These are phyloP conservation scores for Gastrolobium villosum DNA, from an alignment of 306 rosid species.

Conservation along the genomic window DNA sequence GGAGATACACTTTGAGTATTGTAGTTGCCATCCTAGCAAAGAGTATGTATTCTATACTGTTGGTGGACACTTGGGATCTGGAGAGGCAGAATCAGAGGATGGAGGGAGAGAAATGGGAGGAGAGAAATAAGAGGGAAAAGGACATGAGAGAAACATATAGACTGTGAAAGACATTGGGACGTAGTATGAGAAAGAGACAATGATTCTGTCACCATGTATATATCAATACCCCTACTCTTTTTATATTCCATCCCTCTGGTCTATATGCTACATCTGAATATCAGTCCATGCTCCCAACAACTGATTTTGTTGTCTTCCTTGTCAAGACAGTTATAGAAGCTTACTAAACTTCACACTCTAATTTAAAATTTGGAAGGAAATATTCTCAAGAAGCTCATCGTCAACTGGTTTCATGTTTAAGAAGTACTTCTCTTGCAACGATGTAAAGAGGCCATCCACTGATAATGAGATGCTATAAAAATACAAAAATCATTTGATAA, in stretches of 20 bases:
- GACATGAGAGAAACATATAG: too few relatives aligned
- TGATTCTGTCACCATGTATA: conserved; percentile 1
- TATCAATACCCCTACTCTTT: background rate
- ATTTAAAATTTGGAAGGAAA: conserved; percentile 78
- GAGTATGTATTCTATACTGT: too few relatives aligned
- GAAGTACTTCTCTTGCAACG: conserved; percentile 78
- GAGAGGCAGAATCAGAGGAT: too few relatives aligned
- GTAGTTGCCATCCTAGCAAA: too few relatives aligned
- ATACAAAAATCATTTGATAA: conserved; percentile 8
- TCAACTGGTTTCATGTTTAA: conserved; percentile 73
- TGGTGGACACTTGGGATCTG: too few relatives aligned
- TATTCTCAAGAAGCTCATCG: conserved; percentile 71
- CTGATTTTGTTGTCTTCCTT: conserved; percentile 47
- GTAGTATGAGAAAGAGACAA: conserved; percentile 1
- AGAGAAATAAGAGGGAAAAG: too few relatives aligned
- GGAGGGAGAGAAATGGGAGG: background rate
- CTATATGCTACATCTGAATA: background rate
- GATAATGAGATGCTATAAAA: conserved; percentile 85
- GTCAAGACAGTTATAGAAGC: conserved; percentile 23
- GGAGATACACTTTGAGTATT: too few relatives aligned
- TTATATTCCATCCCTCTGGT: background rate
- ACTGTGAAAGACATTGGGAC: background rate
- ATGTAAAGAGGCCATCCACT: conserved; percentile 80
- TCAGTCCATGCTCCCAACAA: background rate
- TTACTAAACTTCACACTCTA: conserved; percentile 50